Conservation (phyloP, 495 filamentous ascomycete genomes). For the Aspergillus egyptiacus region DNA sequence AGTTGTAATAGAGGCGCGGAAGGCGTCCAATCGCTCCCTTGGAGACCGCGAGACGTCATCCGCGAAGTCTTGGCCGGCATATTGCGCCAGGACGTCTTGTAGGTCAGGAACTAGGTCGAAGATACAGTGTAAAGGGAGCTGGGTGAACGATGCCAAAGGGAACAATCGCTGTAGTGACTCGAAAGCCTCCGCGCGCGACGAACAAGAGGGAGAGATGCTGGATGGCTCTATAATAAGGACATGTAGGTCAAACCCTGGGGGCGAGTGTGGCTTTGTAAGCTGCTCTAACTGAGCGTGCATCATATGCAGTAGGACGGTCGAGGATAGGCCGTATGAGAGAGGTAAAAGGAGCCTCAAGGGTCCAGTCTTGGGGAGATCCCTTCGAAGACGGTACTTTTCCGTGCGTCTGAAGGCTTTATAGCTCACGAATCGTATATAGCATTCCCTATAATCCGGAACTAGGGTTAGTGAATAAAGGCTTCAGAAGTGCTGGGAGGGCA, state of each 20-base stretch:
- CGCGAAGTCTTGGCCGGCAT: conserved; percentile 21
- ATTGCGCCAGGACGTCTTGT: conserved; percentile 24
- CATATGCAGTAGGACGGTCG: conserved; percentile 69
- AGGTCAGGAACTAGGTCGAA: conserved; percentile 40
- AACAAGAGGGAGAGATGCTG: conserved; percentile 26
- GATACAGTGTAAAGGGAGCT: conserved; percentile 51
- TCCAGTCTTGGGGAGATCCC: conserved; percentile 26
- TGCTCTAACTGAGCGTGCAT: conserved; percentile 63
- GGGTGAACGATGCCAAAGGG: conserved; percentile 52
- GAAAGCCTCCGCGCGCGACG: conserved; percentile 27
- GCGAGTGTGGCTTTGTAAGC: conserved; percentile 45
- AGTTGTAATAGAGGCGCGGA: conserved; percentile 57
- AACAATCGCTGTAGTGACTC: conserved; percentile 43
- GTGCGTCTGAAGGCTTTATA: conserved; percentile 76
- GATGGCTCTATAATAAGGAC: conserved; percentile 62
- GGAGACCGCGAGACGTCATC: conserved; percentile 29
- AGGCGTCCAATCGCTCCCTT: conserved; percentile 41
- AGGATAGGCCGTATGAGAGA: conserved; percentile 78
- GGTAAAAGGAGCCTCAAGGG: conserved; percentile 63
- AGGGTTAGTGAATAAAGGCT: conserved; percentile 10
- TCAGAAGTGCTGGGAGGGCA: conserved; percentile 2
- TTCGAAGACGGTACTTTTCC: conserved; percentile 51
- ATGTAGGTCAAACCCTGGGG: conserved; percentile 58
- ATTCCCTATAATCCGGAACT: conserved; percentile 46
- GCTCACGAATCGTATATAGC: conserved; percentile 68